These are phyloP conservation scores for Ophidiomyces ophidiicola DNA, from an alignment of 2,329 filamentous ascomycete species.

Conservation along the genomic window DNA sequence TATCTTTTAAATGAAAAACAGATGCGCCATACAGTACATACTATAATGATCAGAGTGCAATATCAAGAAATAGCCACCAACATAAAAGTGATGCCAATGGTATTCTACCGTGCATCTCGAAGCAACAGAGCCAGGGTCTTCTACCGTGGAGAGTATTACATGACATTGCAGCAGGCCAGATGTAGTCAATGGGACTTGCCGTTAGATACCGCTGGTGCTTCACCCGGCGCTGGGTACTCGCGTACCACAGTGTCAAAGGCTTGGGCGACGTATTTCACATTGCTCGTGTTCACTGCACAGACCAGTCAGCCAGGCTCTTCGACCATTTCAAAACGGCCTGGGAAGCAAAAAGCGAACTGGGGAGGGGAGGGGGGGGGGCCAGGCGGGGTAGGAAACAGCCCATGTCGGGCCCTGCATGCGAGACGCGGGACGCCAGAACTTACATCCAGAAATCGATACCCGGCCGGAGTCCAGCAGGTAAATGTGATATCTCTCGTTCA, in stretches of 20 bases:
- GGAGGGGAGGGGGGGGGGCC: background rate
- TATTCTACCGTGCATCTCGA: too few relatives aligned
- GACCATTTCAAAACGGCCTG: background rate
- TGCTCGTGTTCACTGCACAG: conserved; percentile 16
- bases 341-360: conserved; percentile 1
- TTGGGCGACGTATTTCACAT: conserved; percentile 18
- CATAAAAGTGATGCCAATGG: too few relatives aligned
- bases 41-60: background rate
- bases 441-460: conserved; percentile 20
- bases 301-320: conserved; percentile 2
- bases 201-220: too few relatives aligned
- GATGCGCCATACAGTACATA: background rate
- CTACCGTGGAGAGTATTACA: too few relatives aligned
- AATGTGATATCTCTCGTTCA: conserved; percentile 20
- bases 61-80: too few relatives aligned
- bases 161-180: too few relatives aligned
- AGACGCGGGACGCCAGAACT: conserved; percentile 9
- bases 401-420: background rate
- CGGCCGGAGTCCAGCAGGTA: conserved; percentile 21
- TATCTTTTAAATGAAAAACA: background rate
- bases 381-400: background rate
- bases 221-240: conserved; percentile 4
- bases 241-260: conserved; percentile 17
- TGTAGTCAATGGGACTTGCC: too few relatives aligned
- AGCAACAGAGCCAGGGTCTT: too few relatives aligned